Evolutionary conservation across 768 basidiomycete species (phyloP).

Genomic region (Amanita molliuscula): DNA sequence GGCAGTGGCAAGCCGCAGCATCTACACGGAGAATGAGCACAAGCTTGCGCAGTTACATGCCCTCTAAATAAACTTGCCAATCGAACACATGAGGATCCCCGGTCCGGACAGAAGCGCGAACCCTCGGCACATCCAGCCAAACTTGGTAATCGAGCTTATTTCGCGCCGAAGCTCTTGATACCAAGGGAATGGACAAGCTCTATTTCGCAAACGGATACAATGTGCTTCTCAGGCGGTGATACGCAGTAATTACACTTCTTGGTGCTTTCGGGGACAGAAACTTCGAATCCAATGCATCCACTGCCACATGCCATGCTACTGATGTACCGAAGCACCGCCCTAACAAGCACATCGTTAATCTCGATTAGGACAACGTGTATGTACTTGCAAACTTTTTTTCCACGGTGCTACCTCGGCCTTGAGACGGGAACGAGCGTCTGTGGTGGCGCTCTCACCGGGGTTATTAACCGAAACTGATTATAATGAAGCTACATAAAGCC

Average conservation of each 20-base stretch:
- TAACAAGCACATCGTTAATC: slow-evolving; percentile 8
- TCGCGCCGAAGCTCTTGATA: slow-evolving; percentile 2
- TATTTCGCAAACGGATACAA: background rate
- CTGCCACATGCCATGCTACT: slow-evolving; percentile 23
- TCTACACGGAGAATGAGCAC: background rate
- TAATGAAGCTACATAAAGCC: slow-evolving; percentile 3
- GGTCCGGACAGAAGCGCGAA: slow-evolving; percentile 5
- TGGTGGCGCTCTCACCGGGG: slow-evolving; percentile 4
- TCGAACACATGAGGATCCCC: slow-evolving; percentile 7
- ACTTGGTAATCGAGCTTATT: slow-evolving; percentile 1
- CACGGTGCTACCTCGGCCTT: slow-evolving; percentile 8
- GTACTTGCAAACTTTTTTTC: slow-evolving; percentile 7
- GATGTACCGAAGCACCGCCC: slow-evolving; percentile 7
- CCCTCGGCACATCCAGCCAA: background rate
- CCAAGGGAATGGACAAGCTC: slow-evolving; percentile 4
- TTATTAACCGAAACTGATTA: background rate
- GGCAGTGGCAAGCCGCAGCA: background rate
- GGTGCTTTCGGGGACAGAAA: slow-evolving; percentile 8
- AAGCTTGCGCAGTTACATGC: background rate
- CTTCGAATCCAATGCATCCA: slow-evolving; percentile 25
- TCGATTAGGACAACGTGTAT: slow-evolving; percentile 10
- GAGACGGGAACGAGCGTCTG: slow-evolving; percentile 7
- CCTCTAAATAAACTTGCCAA: slow-evolving; percentile 1
- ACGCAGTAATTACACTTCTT: slow-evolving; percentile 1
- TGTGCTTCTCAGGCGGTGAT: slow-evolving; percentile 4